A percentile compares a stretch with the other conserved stretches of the same genome.
Conservation (phyloP, 2,329 filamentous ascomycete genomes). For the Dactylonectria macrodidyma region DNA sequence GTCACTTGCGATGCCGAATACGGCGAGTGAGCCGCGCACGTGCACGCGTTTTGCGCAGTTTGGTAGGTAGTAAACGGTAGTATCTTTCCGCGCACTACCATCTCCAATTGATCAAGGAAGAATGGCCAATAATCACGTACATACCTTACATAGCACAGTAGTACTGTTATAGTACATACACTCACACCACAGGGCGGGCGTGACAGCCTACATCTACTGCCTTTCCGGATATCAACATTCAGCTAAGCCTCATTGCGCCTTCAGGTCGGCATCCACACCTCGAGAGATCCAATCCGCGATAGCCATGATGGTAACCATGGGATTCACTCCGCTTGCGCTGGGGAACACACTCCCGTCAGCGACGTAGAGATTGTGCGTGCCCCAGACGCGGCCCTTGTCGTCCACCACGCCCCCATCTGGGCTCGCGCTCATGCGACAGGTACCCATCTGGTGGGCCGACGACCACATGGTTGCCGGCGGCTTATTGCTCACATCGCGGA, state of each 20-base stretch:
- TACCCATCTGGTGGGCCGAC: conserved; percentile 88
- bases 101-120: conserved; percentile 10
- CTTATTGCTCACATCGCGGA: conserved; percentile 65
- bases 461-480: conserved; percentile 69
- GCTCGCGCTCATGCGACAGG: conserved; percentile 77
- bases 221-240: conserved; percentile 5
- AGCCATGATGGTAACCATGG: conserved; percentile 85
- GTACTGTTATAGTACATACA: no score
- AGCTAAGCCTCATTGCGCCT: conserved; percentile 33
- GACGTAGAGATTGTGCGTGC: conserved; percentile 75
- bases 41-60: not conserved
- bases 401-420: conserved; percentile 71
- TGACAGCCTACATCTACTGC: conserved; percentile 8
- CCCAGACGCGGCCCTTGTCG: conserved; percentile 74
- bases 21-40: not conserved
- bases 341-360: conserved; percentile 84
- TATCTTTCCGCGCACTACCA: conserved; percentile 6
- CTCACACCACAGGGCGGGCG: conserved; percentile 2
- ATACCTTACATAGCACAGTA: not conserved
- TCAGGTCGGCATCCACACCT: conserved; percentile 65
- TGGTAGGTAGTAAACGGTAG: not conserved
- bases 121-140: conserved; percentile 23
- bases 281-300: conserved; percentile 76
- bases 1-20: conserved; percentile 12
- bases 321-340: conserved; percentile 83